Evolutionary conservation across 2,329 filamentous ascomycete genomes (phyloP), one percentile per base, ranked within the genome.

Genomic region (Arthrinium phaeospermum): DNA sequence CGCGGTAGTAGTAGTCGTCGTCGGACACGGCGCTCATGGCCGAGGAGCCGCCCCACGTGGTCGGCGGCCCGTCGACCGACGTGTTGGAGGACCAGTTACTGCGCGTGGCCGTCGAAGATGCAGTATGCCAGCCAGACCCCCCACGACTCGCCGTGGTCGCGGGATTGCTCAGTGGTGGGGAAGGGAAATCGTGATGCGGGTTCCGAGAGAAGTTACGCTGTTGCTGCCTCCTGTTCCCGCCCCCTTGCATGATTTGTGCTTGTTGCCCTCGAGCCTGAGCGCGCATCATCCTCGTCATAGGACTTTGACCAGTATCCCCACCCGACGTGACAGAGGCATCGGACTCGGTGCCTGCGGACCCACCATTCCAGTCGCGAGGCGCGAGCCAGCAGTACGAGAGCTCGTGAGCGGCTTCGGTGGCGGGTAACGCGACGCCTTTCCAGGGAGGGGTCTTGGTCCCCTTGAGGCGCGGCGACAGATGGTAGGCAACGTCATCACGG

Each of bases 401-500:
- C 77, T 87, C 85, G 74, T 89, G 87, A 12, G 81, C 77, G 0
- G 84, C 83, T 72, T 87, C 84, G 19, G 72, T 74, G 27, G 71
- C 75, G 37, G 75, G 71, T 30, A 70, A 73, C 5, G 69, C 74
- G 13, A 77, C 77, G 4, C 81, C 81, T 69, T 84, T 86, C 90
- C 90, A 92, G 3, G 89, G 88, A 1, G 89, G 89, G 46, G 85
- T 81, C 73, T 83, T 83, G 37, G 85, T 84, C 2, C 86, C 86
- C 73, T 85, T 85, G 3, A 91, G 82, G 0, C 85, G 84, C 0
- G 88, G 86, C 19, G 85, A 87, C 10, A 91, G 82, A 76, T 91
- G 88, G 76, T 91, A 91, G 24, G 84, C 74, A 2, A 91, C 89
- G 10, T 82, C 83, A 7, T 88, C 85, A 4, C 82, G 83, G 78